Evolutionary conservation across 129 eudicot genomes (phyloP).

Genomic region (Solidago caesia): DNA sequence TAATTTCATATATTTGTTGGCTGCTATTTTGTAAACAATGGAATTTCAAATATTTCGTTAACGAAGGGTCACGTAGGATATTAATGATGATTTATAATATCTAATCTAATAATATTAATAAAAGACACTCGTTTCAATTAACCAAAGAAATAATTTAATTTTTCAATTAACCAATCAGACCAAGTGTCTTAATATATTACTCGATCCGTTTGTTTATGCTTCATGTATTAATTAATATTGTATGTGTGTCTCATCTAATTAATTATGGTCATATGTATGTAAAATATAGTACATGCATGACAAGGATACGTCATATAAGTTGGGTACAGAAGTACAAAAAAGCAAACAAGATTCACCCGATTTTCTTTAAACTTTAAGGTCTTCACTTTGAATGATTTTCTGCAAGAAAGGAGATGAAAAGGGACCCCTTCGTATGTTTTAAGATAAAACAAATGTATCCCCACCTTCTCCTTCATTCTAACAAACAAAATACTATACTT

Average conservation of each 20-base stretch:
- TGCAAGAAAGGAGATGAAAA: conserved; percentile 21
- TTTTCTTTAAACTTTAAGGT: conserved; percentile 22
- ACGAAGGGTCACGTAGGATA: no score
- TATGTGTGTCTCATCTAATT: not conserved
- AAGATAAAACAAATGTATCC: conserved; percentile 24
- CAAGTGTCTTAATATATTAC: not conserved
- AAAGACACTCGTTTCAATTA: no score
- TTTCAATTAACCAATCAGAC: no score
- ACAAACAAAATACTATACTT: conserved; percentile 29
- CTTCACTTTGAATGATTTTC: conserved; percentile 29
- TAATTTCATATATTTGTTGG: no score
- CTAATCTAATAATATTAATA: no score
- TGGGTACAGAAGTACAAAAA: conserved; percentile 30
- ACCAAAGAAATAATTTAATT: no score
- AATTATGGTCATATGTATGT: not conserved
- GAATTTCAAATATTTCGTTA: no score
- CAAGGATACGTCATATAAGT: conserved; percentile 19
- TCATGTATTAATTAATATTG: not conserved
- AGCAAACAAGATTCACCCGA: conserved; percentile 31
- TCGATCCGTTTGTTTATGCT: not conserved
- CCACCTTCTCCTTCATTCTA: conserved; percentile 25
- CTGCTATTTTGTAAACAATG: no score
- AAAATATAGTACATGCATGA: conserved; percentile 19
- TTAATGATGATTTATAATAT: no score
- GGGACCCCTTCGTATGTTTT: conserved; percentile 28